Evolutionary conservation across 371 early-diverging fungal species (phyloP), one percentile per base, ranked within the genome.

Genomic region (Nematocida displodere): DNA sequence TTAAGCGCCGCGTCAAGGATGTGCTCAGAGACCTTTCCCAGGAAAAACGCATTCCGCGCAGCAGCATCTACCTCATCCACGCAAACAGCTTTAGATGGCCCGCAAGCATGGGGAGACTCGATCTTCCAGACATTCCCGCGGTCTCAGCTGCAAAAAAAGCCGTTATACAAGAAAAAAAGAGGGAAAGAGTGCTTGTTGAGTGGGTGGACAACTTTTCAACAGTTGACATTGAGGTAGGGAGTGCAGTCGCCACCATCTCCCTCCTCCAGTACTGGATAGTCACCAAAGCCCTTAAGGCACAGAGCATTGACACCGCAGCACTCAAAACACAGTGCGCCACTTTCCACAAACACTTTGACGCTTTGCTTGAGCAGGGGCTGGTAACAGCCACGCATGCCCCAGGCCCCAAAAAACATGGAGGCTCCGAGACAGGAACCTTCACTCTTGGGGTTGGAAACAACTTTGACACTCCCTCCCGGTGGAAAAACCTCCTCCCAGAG

Each of bases 61-160:
- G 28, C 49, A 36, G 33, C 17, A 24, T 71, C 15, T 61, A 22
- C 29, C 62, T 71, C 22, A 61, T 71, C 24, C 62, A 62, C 46
- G 56, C 75, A n/a, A 71, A 71, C 33, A 71, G 75, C 46, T 71
- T 71, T 33, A 15, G 75, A 29, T 71, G 75, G 75, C 75, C 75
- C 7, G 17, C 15, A 8, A 11, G n/a, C n/a, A 20, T 71, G 5
- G 24, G 29, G 20, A 28, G 20, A 22, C 36, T 71, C 7, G 47
- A 71, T 28, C 11, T 71, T 11, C 11, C 8, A 1, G 75, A 59
- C 39, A 61, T 71, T 26, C 75, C 75, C 20, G 52, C 36, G 1
- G 0, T 71, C n/a, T 58, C 75, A 3, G 37, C 42, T 13, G 15
- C 39, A 2, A 71, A 71, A 26, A 7, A 42, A 29, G 31, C 15